Conservation (phyloP, 2,329 filamentous ascomycete species). For the Aspergillus neoniger region DNA sequence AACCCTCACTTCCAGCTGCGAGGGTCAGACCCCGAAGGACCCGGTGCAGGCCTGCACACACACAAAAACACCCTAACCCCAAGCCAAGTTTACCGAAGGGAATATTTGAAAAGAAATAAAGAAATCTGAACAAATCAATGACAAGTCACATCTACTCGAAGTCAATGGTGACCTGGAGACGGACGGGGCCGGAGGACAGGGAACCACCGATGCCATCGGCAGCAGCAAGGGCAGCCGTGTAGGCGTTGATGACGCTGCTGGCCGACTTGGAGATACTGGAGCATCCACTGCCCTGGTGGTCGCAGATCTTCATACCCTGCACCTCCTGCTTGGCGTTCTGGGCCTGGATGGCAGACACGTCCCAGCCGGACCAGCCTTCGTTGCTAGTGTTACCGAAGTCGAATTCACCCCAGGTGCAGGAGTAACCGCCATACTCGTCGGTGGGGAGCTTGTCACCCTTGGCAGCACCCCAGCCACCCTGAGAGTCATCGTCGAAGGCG, state of each 20-base stretch:
- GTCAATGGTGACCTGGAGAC: slow-evolving; percentile 35
- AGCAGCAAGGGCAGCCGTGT: slow-evolving; percentile 31
- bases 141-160: slow-evolving; percentile 23
- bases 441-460: slow-evolving; percentile 31
- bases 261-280: slow-evolving; percentile 33
- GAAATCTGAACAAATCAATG: slow-evolving; percentile 9
- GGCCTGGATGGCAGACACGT: slow-evolving; percentile 44
- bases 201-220: slow-evolving; percentile 35
- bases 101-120: slow-evolving; percentile 14
- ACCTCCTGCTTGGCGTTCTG: slow-evolving; percentile 29
- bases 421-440: slow-evolving; percentile 32
- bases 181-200: slow-evolving; percentile 30
- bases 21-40: slow-evolving; percentile 8
- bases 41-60: not conserved
- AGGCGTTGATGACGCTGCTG: slow-evolving; percentile 32
- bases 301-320: slow-evolving; percentile 43
- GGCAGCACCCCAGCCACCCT: slow-evolving; percentile 40
- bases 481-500: slow-evolving; percentile 40
- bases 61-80: slow-evolving; percentile 16
- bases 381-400: slow-evolving; percentile 38
- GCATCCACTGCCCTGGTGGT: slow-evolving; percentile 29
- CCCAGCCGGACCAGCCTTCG: slow-evolving; percentile 39
- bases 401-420: slow-evolving; percentile 47
- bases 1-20: slow-evolving; percentile 11
- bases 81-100: slow-evolving; percentile 7